Evolutionary conservation across 371 early-diverging fungal species (phyloP).

Genomic region (Entomophthora muscae): DNA sequence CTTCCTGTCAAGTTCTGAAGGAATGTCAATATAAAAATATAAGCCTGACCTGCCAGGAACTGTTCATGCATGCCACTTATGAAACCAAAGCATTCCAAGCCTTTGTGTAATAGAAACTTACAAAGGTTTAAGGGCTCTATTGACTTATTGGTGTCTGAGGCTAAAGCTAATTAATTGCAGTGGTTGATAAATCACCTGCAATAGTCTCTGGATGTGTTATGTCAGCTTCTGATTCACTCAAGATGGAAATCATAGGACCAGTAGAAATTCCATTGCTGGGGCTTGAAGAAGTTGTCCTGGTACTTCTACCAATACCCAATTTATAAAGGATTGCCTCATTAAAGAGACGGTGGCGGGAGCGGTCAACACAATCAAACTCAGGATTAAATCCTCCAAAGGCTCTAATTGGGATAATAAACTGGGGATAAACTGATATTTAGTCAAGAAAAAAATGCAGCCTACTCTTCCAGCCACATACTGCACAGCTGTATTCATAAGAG

Average conservation of each 20-base stretch:
- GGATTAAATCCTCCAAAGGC: not conserved
- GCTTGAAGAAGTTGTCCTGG: not conserved
- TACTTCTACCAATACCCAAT: not conserved
- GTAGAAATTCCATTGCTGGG: not conserved
- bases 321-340: not conserved
- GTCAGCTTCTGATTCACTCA: not conserved
- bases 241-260: not conserved
- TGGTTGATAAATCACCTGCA: too few relatives aligned
- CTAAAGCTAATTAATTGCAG: too few relatives aligned
- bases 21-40: not conserved
- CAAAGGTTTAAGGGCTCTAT: not conserved
- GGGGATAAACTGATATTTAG: not conserved
- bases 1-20: not conserved
- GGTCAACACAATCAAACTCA: not conserved
- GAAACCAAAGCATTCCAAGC: not conserved
- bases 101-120: not conserved
- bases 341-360: not conserved
- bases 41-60: not conserved
- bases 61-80: not conserved
- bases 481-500: not conserved
- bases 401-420: not conserved
- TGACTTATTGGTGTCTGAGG: not conserved
- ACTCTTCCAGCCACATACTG: not conserved
- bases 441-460: not conserved
- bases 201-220: too few relatives aligned